A percentile compares a stretch with the other conserved stretches of the same genome.
Conservation (phyloP, 2,329 filamentous ascomycete species). For the Tolypocladium inflatum region DNA sequence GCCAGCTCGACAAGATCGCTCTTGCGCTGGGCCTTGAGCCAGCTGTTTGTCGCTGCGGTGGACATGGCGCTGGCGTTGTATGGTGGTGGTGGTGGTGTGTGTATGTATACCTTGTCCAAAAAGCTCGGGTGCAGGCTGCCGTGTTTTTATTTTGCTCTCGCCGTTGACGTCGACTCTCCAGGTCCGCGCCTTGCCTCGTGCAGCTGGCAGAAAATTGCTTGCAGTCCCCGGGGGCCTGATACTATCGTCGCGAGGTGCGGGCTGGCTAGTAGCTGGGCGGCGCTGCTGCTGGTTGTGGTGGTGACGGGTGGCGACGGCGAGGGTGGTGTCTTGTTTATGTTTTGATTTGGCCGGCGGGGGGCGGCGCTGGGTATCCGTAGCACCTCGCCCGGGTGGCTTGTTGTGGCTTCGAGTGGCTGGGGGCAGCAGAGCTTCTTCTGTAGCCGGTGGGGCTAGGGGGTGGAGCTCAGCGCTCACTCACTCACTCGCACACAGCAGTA, state of each 20-base stretch:
- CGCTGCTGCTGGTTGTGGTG: conserved; percentile 2
- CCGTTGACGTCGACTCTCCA: not conserved
- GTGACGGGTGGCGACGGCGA: conserved; percentile 1
- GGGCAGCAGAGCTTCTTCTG: not conserved
- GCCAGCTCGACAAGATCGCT: conserved; percentile 67
- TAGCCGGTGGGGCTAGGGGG: not conserved
- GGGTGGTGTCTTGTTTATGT: conserved; percentile 6
- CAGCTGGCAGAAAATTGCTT: not conserved
- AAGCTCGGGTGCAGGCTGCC: not conserved
- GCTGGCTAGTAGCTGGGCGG: not conserved
- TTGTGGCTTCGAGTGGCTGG: not conserved
- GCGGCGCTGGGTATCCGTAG: not conserved
- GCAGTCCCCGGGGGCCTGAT: not conserved
- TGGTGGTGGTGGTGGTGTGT: not conserved
- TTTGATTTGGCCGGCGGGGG: conserved; percentile 4
- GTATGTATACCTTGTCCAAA: not conserved
- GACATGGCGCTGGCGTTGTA: conserved; percentile 10
- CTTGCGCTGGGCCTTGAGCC: conserved; percentile 77
- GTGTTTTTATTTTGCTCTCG: not conserved
- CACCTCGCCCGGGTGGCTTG: not conserved
- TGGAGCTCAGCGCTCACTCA: too few species aligned
- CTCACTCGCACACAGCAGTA: too few species aligned
- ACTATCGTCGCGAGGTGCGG: not conserved
- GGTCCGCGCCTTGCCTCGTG: not conserved
- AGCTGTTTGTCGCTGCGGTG: conserved; percentile 44